Percentiles rank a stretch among this genome's conserved stretches.
phyloP scores from a whole-genome alignment of 1,284 basidiomycete genomes.

The Trichosporon inkin region DNA sequence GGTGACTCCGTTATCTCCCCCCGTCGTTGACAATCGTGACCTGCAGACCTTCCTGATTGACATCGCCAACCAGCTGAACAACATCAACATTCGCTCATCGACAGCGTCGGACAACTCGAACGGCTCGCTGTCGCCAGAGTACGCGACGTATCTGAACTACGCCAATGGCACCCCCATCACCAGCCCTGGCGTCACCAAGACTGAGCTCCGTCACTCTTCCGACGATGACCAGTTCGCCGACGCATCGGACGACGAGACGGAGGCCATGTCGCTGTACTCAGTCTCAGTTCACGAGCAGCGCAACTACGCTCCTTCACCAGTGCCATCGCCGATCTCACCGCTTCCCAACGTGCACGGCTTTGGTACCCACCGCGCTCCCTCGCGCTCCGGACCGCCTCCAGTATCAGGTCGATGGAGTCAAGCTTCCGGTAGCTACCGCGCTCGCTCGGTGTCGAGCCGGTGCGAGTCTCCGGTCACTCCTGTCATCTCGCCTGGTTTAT shows the following conservation, averaged over 20 bases:
- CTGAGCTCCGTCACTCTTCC: conserved; percentile 7
- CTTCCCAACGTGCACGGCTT: conserved; percentile 17
- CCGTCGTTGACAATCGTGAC: conserved; percentile 53
- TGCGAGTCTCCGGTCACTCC: conserved; percentile 27
- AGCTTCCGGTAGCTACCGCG: conserved; percentile 17
- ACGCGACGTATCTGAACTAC: conserved; percentile 42
- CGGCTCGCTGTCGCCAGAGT: conserved; percentile 38
- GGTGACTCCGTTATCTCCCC: conserved; percentile 41
- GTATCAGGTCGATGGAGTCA: conserved; percentile 26
- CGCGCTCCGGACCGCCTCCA: conserved; percentile 19
- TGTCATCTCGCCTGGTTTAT: conserved; percentile 24
- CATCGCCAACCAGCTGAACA: conserved; percentile 57
- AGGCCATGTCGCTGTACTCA: conserved; percentile 28
- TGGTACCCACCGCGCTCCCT: conserved; percentile 15
- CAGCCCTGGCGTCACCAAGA: conserved; percentile 15
- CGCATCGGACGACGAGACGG: conserved; percentile 55
- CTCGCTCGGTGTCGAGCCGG: conserved; percentile 18
- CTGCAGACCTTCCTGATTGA: conserved; percentile 59
- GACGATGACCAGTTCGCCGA: conserved; percentile 55
- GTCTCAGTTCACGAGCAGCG: conserved; percentile 28
- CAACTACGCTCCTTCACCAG: conserved; percentile 16
- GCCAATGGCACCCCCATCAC: conserved; percentile 17
- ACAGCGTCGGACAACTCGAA: conserved; percentile 49
- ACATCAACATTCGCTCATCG: conserved; percentile 53
- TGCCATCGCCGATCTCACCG: conserved; percentile 20